A percentile compares a stretch with the other conserved stretches of the same genome.
Conservation (phyloP, 257 asterid species). For the Solanum chilense region DNA sequence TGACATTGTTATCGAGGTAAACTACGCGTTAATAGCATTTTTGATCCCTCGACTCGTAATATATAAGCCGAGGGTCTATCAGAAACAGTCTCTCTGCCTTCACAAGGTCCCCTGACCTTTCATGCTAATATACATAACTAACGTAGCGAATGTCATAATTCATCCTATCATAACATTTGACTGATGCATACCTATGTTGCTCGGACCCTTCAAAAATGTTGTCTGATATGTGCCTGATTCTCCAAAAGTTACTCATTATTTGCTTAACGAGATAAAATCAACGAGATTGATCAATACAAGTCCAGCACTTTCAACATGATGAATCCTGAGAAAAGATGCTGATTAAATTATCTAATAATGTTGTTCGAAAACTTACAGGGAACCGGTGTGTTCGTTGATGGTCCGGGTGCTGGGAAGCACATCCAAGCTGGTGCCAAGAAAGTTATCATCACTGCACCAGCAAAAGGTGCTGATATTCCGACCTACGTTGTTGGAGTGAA, state of each 20-base stretch:
- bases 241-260: not conserved
- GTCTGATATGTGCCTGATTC: not conserved
- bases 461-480: constrained; percentile 92
- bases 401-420: constrained; percentile 97
- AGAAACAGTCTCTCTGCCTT: not conserved
- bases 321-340: not conserved
- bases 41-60: not conserved
- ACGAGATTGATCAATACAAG: not conserved
- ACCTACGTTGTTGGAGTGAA: constrained; percentile 90
- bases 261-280: not conserved
- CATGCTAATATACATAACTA: not conserved
- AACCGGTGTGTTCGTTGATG: constrained; percentile 90
- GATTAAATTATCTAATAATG: not conserved
- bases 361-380: constrained; percentile 35
- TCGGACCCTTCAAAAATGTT: not conserved
- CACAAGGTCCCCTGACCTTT: not conserved
- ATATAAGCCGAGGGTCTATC: not conserved
- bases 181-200: not conserved
- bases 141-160: not conserved
- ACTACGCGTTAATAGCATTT: not conserved
- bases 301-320: not conserved
- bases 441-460: constrained; percentile 93
- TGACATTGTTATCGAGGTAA: constrained; percentile 87
- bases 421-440: constrained; percentile 98
- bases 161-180: not conserved